These are phyloP conservation scores for Kodamaea suecica DNA, from an alignment of 1,139 yeast genomes.

Conservation along the genomic window DNA sequence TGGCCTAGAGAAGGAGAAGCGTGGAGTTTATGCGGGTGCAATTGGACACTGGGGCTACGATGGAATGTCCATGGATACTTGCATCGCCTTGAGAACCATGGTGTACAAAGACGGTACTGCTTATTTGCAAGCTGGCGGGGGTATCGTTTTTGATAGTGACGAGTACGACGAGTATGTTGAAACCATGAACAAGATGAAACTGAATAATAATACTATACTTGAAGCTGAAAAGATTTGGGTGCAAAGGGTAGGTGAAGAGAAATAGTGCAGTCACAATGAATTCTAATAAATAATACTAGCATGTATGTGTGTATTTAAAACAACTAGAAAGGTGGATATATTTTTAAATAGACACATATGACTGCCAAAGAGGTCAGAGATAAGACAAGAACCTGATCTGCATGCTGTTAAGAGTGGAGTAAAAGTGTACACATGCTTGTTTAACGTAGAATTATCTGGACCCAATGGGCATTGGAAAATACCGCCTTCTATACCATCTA, in stretches of 20 bases:
- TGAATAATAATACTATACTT: slow-evolving; percentile 82
- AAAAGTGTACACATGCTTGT: too few relatives aligned
- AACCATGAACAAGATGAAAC: slow-evolving; percentile 95
- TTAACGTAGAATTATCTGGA: background rate
- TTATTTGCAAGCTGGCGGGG: slow-evolving; percentile 97
- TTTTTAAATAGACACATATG: too few relatives aligned
- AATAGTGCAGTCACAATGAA: too few relatives aligned
- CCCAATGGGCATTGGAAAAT: background rate
- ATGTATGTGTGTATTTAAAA: too few relatives aligned
- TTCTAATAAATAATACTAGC: too few relatives aligned
- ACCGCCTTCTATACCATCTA: background rate
- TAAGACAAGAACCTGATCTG: too few relatives aligned
- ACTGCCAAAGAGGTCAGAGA: too few relatives aligned
- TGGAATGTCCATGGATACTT: slow-evolving; percentile 90
- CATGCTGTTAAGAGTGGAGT: too few relatives aligned
- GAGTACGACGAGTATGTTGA: slow-evolving; percentile 93
- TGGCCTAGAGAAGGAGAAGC: slow-evolving; percentile 82
- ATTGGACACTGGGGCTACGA: slow-evolving; percentile 99
- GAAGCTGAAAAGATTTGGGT: slow-evolving; percentile 86
- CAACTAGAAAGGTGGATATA: too few relatives aligned
- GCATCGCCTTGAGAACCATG: slow-evolving; percentile 97
- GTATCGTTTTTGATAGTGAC: slow-evolving; percentile 92
- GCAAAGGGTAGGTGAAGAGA: slow-evolving; percentile 36
- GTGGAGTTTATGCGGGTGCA: slow-evolving; percentile 98
- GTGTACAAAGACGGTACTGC: slow-evolving; percentile 88